These are phyloP conservation scores for Coriolopsis trogii DNA, from an alignment of 1,284 basidiomycete genomes.

Conservation along the genomic window DNA sequence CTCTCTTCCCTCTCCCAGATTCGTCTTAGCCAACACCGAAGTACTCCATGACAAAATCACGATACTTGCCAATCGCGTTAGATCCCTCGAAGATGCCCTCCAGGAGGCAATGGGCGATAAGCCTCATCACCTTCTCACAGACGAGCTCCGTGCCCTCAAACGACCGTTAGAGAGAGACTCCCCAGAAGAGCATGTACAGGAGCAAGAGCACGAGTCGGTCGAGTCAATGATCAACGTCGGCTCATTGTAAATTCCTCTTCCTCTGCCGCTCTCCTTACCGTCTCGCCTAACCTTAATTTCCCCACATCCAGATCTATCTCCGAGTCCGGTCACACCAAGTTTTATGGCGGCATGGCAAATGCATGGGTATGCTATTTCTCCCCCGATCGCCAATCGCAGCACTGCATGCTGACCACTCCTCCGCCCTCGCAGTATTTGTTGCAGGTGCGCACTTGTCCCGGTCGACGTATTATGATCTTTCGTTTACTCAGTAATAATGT, in stretches of 20 bases:
- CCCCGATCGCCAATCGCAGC: neutral
- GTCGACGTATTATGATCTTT: conserved; percentile 16
- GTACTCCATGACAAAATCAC: conserved; percentile 68
- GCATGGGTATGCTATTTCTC: conserved; percentile 55
- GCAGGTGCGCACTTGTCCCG: conserved; percentile 32
- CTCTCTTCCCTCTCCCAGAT: conserved; percentile 38
- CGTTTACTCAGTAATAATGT: no score
- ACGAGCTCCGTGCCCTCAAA: conserved; percentile 65
- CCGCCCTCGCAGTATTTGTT: conserved; percentile 37
- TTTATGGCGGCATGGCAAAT: conserved; percentile 66
- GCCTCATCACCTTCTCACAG: conserved; percentile 57
- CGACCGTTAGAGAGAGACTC: conserved; percentile 57
- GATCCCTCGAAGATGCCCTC: conserved; percentile 67
- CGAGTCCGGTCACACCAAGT: conserved; percentile 60
- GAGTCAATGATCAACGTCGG: conserved; percentile 64
- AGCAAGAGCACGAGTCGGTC: conserved; percentile 44
- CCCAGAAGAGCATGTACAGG: conserved; percentile 32
- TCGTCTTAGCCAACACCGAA: conserved; percentile 71
- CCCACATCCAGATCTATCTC: conserved; percentile 53
- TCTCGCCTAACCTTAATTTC: conserved; percentile 16
- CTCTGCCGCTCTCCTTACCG: conserved; percentile 1
- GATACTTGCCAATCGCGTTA: conserved; percentile 57
- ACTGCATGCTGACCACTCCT: conserved; percentile 12
- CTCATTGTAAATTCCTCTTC: conserved; percentile 51
- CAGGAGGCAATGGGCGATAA: conserved; percentile 50